Evolutionary conservation across 768 basidiomycete species (phyloP).

Genomic region (Kwoniella mangroviensis): DNA sequence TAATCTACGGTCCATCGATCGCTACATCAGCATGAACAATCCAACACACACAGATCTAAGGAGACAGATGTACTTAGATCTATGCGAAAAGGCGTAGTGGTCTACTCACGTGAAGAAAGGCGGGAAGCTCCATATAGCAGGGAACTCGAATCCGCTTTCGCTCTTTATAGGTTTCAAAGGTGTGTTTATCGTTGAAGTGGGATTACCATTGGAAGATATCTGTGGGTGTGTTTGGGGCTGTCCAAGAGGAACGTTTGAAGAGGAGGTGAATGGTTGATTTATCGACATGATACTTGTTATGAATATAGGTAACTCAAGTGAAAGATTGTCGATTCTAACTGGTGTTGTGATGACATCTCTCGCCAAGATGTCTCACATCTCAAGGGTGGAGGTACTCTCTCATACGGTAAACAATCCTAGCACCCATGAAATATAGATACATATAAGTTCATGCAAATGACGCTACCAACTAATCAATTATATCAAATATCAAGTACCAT

Average conservation of each 20-base stretch:
- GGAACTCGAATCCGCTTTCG: constrained; percentile 54
- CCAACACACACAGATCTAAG: too few relatives aligned
- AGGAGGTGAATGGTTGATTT: background rate
- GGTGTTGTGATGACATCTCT: too few relatives aligned
- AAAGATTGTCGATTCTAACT: background rate
- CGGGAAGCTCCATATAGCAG: constrained; percentile 59
- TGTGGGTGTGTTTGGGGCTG: background rate
- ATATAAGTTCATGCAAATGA: background rate
- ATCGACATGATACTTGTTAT: constrained; percentile 6
- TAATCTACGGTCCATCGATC: constrained; percentile 36
- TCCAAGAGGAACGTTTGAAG: background rate
- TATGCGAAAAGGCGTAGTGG: too few relatives aligned
- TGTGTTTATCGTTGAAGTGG: constrained; percentile 11
- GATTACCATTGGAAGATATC: background rate
- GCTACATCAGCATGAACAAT: background rate
- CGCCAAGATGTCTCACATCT: too few relatives aligned
- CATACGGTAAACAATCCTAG: background rate
- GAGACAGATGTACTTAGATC: background rate
- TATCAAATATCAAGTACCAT: background rate
- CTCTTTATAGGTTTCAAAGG: constrained; percentile 35
- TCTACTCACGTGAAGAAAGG: constrained; percentile 60
- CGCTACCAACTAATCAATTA: background rate
- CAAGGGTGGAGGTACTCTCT: background rate
- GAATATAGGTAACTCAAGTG: background rate
- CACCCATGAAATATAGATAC: background rate